Conservation (phyloP, 306 rosid species). For the Urtica urens region DNA sequence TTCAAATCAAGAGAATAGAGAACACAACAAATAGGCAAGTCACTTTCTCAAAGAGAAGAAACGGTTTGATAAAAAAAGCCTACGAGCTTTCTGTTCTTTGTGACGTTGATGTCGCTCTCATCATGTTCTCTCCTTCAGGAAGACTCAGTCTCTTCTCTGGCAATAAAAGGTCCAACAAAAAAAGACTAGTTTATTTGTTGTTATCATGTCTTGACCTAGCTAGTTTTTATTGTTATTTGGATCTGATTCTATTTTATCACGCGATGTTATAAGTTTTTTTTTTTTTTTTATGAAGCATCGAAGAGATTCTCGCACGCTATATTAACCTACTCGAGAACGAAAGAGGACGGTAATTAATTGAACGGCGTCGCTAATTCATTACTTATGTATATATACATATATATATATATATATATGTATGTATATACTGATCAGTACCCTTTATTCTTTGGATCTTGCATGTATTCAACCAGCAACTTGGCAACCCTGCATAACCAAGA, state of each 20-base stretch:
- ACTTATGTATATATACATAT: background rate
- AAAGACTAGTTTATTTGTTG: background rate
- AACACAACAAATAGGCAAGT: constrained; percentile 54
- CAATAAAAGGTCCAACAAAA: constrained; percentile 26
- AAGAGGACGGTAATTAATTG: constrained; percentile 33
- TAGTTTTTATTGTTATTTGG: background rate
- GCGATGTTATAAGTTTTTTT: background rate
- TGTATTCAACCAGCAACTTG: constrained; percentile 7
- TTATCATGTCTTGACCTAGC: background rate
- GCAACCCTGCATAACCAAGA: constrained; percentile 43
- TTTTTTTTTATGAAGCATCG: constrained; percentile 27
- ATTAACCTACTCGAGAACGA: constrained; percentile 29
- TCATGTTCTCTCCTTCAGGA: constrained; percentile 57
- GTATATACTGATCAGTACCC: background rate
- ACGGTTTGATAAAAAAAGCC: constrained; percentile 59
- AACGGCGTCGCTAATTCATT: too few species aligned
- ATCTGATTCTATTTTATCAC: background rate
- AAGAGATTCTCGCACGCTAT: constrained; percentile 50
- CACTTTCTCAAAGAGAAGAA: constrained; percentile 69
- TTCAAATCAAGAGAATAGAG: constrained; percentile 58
- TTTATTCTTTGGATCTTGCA: background rate
- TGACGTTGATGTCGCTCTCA: constrained; percentile 62
- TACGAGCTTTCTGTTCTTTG: constrained; percentile 70
- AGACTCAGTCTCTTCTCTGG: constrained; percentile 43
- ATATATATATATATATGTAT: too few species aligned